Evolutionary conservation across 129 eudicot genomes (phyloP).

Genomic region (Flaveria sonorensis): DNA sequence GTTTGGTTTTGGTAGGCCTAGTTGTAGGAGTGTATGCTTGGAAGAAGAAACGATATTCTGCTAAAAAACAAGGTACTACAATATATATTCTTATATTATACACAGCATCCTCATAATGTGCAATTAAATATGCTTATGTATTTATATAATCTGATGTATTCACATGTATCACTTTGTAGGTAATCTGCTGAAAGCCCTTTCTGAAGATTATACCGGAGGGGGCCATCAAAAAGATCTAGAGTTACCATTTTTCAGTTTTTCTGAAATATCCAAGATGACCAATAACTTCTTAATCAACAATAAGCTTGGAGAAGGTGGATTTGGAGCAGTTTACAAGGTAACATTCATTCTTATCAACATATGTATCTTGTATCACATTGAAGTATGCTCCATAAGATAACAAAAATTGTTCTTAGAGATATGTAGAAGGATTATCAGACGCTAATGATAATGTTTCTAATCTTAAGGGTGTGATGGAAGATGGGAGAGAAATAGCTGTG

Average conservation of each 20-base stretch:
- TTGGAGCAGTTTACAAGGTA: conserved; percentile 28
- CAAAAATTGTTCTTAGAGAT: not conserved
- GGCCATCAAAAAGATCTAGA: conserved; percentile 7
- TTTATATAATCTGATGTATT: not conserved
- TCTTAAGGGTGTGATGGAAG: conserved; percentile 21
- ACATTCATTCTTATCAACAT: not conserved
- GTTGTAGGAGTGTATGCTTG: conserved; percentile 20
- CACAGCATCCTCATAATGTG: not conserved
- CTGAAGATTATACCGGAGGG: conserved; percentile 5
- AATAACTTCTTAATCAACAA: conserved; percentile 12
- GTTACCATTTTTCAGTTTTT: conserved; percentile 6
- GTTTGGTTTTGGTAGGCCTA: conserved; percentile 12
- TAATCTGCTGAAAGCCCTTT: not conserved
- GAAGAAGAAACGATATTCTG: conserved; percentile 3
- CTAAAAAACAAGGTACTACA: not conserved
- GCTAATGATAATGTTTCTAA: not conserved
- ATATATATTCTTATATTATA: not conserved
- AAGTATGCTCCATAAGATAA: not conserved
- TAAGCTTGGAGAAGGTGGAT: conserved; percentile 30
- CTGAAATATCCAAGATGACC: conserved; percentile 10
- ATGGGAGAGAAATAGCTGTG: conserved; percentile 17
- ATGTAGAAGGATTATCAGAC: not conserved
- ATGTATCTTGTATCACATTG: not conserved
- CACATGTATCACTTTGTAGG: not conserved
- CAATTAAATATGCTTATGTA: not conserved